A percentile compares a stretch with the other conserved stretches of the same genome.
These are phyloP conservation scores for Thielaviopsis cerberus DNA, from an alignment of 2,329 filamentous ascomycete genomes.

Conservation along the genomic window DNA sequence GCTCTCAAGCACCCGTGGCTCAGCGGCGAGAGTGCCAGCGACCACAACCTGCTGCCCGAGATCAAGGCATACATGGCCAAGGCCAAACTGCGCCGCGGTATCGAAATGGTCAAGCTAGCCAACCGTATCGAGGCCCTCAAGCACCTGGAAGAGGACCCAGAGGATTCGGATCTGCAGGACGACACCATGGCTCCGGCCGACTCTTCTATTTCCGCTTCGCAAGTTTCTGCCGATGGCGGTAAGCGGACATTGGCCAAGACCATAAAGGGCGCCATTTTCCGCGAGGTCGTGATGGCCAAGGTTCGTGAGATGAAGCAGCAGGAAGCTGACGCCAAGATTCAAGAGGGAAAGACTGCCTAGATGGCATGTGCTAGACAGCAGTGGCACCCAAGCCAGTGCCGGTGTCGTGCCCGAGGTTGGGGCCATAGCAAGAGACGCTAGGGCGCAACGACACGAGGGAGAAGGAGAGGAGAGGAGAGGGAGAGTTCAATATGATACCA, in stretches of 20 bases:
- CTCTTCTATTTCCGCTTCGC: constrained; percentile 15
- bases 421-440: not conserved
- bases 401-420: not conserved
- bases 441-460: not conserved
- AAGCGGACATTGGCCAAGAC: constrained; percentile 30
- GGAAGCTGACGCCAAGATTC: constrained; percentile 43
- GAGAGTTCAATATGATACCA: constrained; percentile 8
- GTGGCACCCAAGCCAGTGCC: not conserved
- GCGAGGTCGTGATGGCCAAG: constrained; percentile 85
- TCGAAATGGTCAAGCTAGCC: constrained; percentile 87
- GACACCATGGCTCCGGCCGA: constrained; percentile 34
- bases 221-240: constrained; percentile 16
- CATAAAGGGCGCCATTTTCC: constrained; percentile 59
- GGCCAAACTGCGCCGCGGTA: constrained; percentile 75
- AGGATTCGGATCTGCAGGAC: constrained; percentile 56
- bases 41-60: constrained; percentile 89
- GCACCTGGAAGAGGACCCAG: constrained; percentile 69
- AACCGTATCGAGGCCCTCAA: constrained; percentile 92
- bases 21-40: constrained; percentile 73
- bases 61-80: constrained; percentile 86
- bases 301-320: constrained; percentile 84
- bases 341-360: constrained; percentile 21
- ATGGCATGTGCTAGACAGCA: not conserved
- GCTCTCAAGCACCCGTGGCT: constrained; percentile 75
- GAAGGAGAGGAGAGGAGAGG: not conserved